phyloP scores from a whole-genome alignment of 208 protist genomes.

The Porcisia hertigi region DNA sequence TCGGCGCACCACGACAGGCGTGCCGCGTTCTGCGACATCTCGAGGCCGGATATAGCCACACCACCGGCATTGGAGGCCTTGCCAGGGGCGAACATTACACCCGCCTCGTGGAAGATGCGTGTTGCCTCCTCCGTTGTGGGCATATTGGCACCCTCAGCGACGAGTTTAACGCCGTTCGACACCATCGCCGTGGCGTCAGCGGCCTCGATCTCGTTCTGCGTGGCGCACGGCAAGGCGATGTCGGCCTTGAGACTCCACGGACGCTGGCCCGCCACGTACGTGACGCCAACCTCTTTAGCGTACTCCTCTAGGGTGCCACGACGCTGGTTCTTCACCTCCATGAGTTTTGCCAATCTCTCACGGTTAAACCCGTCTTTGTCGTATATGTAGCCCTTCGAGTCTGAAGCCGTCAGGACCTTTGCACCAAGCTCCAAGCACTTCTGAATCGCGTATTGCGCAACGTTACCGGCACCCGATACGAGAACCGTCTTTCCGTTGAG shows the following conservation, averaged over 20 bases:
- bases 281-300: conserved; percentile 55
- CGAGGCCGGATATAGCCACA: conserved; percentile 92
- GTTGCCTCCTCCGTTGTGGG: conserved; percentile 87
- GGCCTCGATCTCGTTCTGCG: conserved; percentile 94
- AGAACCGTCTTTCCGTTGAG: conserved; percentile 74
- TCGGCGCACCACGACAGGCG: conserved; percentile 83
- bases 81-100: conserved; percentile 86
- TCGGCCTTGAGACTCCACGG: conserved; percentile 71
- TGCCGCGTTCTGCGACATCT: conserved; percentile 94
- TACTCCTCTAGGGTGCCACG: conserved; percentile 69
- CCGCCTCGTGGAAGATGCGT: conserved; percentile 44
- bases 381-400: conserved; percentile 81
- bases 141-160: conserved; percentile 95
- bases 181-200: conserved; percentile 76
- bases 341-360: conserved; percentile 69
- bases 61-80: conserved; percentile 95
- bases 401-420: conserved; percentile 84
- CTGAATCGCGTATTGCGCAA: conserved; percentile 85
- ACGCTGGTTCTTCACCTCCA: conserved; percentile 71
- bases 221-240: conserved; percentile 90
- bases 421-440: conserved; percentile 87
- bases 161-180: conserved; percentile 70
- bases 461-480: conserved; percentile 94
- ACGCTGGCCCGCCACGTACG: conserved; percentile 68
- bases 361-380: conserved; percentile 81